Conservation (phyloP, 2,329 filamentous ascomycete genomes). For the Chaetoscypha palmicola region DNA sequence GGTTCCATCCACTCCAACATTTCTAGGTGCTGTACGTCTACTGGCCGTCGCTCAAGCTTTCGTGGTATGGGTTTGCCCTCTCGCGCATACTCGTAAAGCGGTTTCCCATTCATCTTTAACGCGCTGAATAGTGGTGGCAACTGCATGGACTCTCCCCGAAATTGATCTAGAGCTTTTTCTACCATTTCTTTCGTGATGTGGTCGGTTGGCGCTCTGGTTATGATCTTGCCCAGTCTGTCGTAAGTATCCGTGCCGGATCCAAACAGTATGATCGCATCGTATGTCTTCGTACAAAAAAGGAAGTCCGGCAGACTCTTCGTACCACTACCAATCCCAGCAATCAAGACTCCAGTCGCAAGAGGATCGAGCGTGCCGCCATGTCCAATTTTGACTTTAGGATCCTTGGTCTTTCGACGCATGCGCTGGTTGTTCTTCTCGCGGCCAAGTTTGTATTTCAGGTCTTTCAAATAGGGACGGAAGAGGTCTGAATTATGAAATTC, state of each 20-base stretch:
- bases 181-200: constrained; percentile 76
- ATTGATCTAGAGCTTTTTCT: constrained; percentile 66
- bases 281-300: constrained; percentile 83
- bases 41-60: constrained; percentile 73
- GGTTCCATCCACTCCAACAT: constrained; percentile 79
- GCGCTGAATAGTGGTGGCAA: constrained; percentile 90
- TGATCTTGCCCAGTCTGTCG: constrained; percentile 76
- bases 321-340: constrained; percentile 78
- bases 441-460: constrained; percentile 49
- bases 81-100: constrained; percentile 90
- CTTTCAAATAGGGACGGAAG: constrained; percentile 71
- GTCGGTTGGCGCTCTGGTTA: constrained; percentile 66
- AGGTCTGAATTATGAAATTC: constrained; percentile 74
- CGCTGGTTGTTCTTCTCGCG: constrained; percentile 53
- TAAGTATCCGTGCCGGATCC: constrained; percentile 91
- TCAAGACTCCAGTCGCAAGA: constrained; percentile 85
- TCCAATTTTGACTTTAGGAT: constrained; percentile 81
- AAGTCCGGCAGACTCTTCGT: constrained; percentile 79
- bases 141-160: constrained; percentile 80
- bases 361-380: constrained; percentile 95
- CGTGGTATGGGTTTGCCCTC: constrained; percentile 80
- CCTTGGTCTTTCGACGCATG: constrained; percentile 49
- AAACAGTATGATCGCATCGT: constrained; percentile 84
- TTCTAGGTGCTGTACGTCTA: constrained; percentile 72
- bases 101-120: constrained; percentile 87